Evolutionary conservation across 306 rosid genomes (phyloP).

Genomic region (Sicyos baderoa): DNA sequence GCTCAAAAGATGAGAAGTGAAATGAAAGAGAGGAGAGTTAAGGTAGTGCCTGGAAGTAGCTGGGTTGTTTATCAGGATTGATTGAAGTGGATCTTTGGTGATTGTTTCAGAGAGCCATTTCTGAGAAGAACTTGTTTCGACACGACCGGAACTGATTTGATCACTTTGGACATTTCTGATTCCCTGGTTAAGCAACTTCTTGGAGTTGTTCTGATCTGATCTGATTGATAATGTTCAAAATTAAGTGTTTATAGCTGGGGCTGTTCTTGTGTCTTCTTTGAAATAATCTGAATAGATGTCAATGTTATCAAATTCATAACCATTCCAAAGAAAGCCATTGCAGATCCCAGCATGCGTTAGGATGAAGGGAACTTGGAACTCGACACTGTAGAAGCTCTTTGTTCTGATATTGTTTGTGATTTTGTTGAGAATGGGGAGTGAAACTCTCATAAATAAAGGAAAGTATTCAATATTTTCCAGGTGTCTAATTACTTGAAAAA

Average conservation of each 20-base stretch:
- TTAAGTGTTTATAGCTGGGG: background rate
- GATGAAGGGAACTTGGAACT: background rate
- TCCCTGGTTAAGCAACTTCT: background rate
- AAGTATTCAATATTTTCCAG: too few relatives aligned
- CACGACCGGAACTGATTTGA: background rate
- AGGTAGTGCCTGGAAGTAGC: conserved; percentile 51
- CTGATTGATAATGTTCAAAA: background rate
- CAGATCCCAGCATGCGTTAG: background rate
- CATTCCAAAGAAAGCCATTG: background rate
- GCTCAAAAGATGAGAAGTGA: conserved; percentile 44
- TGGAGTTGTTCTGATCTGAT: background rate
- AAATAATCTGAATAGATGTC: background rate
- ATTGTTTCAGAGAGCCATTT: background rate
- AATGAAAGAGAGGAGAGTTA: conserved; percentile 52
- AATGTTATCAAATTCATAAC: background rate
- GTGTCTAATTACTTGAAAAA: too few relatives aligned
- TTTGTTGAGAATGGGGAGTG: too few relatives aligned
- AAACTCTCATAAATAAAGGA: too few relatives aligned
- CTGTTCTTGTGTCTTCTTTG: background rate
- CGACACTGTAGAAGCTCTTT: background rate
- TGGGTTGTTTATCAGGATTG: conserved; percentile 59
- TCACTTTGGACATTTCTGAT: background rate
- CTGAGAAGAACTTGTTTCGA: background rate
- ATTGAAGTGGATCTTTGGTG: background rate
- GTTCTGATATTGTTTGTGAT: too few relatives aligned